Base-by-base conservation (phyloP, 2,329 filamentous ascomycete genomes). In the Ustilaginoidea virens region DNA sequence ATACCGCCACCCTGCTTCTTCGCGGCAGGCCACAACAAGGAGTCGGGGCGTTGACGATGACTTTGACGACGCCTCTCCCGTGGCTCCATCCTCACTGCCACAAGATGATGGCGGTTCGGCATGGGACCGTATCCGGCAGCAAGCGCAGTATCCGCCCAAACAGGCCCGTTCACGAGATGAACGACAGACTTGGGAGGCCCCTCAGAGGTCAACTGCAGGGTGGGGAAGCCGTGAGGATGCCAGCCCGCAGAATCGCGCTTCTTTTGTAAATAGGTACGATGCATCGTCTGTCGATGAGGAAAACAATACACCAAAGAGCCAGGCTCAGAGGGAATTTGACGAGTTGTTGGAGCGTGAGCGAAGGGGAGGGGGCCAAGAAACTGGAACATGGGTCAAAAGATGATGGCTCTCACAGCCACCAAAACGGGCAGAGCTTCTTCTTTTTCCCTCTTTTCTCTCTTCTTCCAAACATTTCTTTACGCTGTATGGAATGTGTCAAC, bases 281-380 rank as follows among this genome's bases (percentile, higher is more conserved):
- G 62, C 51, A 33, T 47, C 49, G 4, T 36, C 38, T 4, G 34
- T 43, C 2, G 57, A 60, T 7, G 51, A 53, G 30, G 54, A 60
- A 14, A 52, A 42, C 32, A 37, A 40, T 4, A 40, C 47, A 11
- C 52, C 51, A 24, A 63, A 56, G 40, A 51, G 52, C 7, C 52
- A 61, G 36, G 61, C 63, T 5, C 63, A 68, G 33, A 54, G 48
- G 33, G 61, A 68, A 17, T 68, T 67, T 37, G 63, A 68, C 33
- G 48, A 48, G 13, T 47, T 66, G 33, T 32, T 67, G 3, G 62
- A 67, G 23, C 46, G 50, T 10, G 63, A 67, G 33, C 47, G 56
- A 14, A 42, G 35, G 11, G 48, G 47, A 14, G 33, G 30, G 4
- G 47, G 48, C 4, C 46, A 52, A 28, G 43, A 42, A 16, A 34